A percentile compares a stretch with the other conserved stretches of the same genome.
These are phyloP conservation scores for Paradendryphiella salina DNA, from an alignment of 2,329 filamentous ascomycete species.

Conservation along the genomic window DNA sequence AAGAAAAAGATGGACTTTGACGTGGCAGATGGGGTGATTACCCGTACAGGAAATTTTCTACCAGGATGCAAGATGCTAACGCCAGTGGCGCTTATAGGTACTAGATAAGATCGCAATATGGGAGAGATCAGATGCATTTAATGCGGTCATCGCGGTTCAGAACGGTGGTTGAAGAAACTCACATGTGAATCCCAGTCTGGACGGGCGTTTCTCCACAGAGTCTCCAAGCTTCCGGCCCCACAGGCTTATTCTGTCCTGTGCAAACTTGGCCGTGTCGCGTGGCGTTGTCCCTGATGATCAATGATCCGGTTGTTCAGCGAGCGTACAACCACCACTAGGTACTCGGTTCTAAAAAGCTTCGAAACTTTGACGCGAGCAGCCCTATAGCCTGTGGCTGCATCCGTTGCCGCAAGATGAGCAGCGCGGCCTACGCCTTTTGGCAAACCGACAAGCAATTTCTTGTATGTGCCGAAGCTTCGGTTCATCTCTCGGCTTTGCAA, in stretches of 20 bases:
- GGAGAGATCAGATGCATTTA: not conserved
- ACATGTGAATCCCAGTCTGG: not conserved
- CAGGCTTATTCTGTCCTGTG: not conserved
- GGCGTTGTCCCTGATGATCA: conserved; percentile 1
- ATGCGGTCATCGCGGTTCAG: not conserved
- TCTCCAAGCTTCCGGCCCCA: conserved; percentile 4
- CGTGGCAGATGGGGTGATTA: not conserved
- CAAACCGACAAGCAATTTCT: conserved; percentile 14
- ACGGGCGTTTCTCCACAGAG: conserved; percentile 7
- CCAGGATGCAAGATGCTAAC: not conserved
- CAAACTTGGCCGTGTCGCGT: conserved; percentile 4
- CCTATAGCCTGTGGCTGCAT: not conserved
- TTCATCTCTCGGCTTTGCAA: conserved; percentile 6
- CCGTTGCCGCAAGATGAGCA: not conserved
- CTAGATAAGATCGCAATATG: not conserved
- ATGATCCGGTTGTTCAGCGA: not conserved
- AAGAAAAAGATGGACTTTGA: not conserved
- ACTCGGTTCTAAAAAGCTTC: not conserved
- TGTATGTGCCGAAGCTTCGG: conserved; percentile 6
- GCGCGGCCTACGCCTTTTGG: conserved; percentile 11
- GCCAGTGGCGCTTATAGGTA: not conserved
- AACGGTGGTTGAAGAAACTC: not conserved
- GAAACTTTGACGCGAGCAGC: not conserved
- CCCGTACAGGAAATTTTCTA: not conserved
- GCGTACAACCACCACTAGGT: not conserved